These are phyloP conservation scores for Trypanosoma vivax DNA, from an alignment of 208 protist species.

Conservation along the genomic window DNA sequence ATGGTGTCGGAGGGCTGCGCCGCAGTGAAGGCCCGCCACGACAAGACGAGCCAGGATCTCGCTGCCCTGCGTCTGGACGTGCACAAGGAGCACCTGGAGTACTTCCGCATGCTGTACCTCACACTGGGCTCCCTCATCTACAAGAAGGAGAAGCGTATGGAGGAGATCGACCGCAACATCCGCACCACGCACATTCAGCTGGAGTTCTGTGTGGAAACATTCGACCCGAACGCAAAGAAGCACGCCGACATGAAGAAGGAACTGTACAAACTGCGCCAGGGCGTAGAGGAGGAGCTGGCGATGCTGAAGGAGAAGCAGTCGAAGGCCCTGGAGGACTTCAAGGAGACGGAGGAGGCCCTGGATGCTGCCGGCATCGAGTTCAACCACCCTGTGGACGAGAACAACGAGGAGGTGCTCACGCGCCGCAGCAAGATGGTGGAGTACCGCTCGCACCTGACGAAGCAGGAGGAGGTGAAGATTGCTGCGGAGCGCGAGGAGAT, in stretches of 20 bases:
- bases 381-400: constrained; percentile 55
- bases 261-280: constrained; percentile 38
- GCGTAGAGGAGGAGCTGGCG: constrained; percentile 60
- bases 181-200: constrained; percentile 68
- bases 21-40: constrained; percentile 42
- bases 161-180: constrained; percentile 76
- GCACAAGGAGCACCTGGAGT: constrained; percentile 52
- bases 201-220: constrained; percentile 79
- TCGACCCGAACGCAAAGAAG: constrained; percentile 74
- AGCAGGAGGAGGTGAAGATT: constrained; percentile 76
- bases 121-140: constrained; percentile 37
- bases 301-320: constrained; percentile 77
- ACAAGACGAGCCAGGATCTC: constrained; percentile 46
- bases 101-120: constrained; percentile 56
- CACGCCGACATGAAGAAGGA: constrained; percentile 72
- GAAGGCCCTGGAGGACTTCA: constrained; percentile 63
- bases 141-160: constrained; percentile 56
- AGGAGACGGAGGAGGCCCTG: constrained; percentile 68
- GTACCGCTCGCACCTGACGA: constrained; percentile 70
- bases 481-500: constrained; percentile 74
- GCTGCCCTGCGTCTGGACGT: constrained; percentile 32
- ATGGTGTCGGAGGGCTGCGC: constrained; percentile 42
- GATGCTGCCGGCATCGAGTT: constrained; percentile 64
- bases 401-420: constrained; percentile 58
- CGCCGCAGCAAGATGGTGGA: constrained; percentile 82